phyloP scores from a whole-genome alignment of 2,329 filamentous ascomycete species.

The Cylindrodendrum hubeiense region DNA sequence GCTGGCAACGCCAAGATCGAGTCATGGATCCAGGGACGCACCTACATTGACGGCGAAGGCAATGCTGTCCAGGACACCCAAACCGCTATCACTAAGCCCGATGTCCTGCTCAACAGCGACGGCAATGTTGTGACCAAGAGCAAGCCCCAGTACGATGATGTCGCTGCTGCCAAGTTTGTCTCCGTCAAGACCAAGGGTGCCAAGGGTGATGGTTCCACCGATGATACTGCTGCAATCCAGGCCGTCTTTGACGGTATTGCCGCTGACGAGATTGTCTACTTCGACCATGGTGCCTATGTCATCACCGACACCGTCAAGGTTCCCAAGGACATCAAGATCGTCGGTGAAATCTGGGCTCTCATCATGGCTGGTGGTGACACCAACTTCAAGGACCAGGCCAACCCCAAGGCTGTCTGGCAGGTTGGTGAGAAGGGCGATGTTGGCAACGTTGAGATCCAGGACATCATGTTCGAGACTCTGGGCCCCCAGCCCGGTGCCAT shows the following conservation, averaged over 20 bases:
- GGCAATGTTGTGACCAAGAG: conserved; percentile 84
- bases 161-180: conserved; percentile 78
- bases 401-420: conserved; percentile 88
- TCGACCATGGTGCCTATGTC: conserved; percentile 81
- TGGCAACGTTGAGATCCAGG: conserved; percentile 87
- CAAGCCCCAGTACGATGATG: conserved; percentile 87
- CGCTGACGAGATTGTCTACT: conserved; percentile 76
- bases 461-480: conserved; percentile 86
- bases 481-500: conserved; percentile 89
- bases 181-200: conserved; percentile 87
- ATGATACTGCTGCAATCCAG: conserved; percentile 90
- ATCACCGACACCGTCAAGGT: conserved; percentile 78
- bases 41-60: conserved; percentile 67
- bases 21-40: conserved; percentile 84
- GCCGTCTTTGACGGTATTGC: conserved; percentile 77
- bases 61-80: conserved; percentile 71
- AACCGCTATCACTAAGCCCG: conserved; percentile 71
- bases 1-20: conserved; percentile 76
- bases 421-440: conserved; percentile 82
- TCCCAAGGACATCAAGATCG: conserved; percentile 86
- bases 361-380: conserved; percentile 83
- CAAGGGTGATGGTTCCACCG: conserved; percentile 87
- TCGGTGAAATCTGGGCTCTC: conserved; percentile 91
- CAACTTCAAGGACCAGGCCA: conserved; percentile 78
- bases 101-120: conserved; percentile 70